Evolutionary conservation across 441 rosid genomes (phyloP).

Genomic region (Aleurites moluccanus): DNA sequence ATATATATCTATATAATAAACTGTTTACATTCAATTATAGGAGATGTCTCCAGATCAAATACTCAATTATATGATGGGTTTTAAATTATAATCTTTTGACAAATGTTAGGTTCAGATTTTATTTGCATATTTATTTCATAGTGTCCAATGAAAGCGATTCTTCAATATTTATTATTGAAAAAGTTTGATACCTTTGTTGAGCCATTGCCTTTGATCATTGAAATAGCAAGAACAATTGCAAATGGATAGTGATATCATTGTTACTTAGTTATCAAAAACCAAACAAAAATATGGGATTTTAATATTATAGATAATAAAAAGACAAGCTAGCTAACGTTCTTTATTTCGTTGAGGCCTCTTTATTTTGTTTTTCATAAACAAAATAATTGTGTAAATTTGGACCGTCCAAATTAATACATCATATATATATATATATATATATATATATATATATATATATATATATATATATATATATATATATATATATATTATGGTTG

Average conservation of each 20-base stretch:
- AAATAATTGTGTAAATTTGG: not conserved
- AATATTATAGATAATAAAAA: not conserved
- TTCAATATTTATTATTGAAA: no score
- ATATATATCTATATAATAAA: not conserved
- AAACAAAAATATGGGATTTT: conserved; percentile 11
- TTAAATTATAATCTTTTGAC: no score
- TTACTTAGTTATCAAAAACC: conserved; percentile 1
- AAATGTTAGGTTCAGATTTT: conserved; percentile 8
- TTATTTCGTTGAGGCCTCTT: no score
- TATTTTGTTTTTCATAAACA: no score
- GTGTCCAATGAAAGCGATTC: not conserved
- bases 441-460: no score
- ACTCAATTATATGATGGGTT: no score
- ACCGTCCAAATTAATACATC: not conserved
- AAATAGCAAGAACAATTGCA: not conserved
- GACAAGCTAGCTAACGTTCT: no score
- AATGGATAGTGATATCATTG: not conserved
- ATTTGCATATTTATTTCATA: no score
- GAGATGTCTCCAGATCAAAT: no score
- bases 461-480: no score
- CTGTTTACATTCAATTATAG: not conserved
- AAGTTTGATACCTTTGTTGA: not conserved
- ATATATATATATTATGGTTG: no score
- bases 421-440: no score
- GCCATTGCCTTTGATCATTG: conserved; percentile 10